These are phyloP conservation scores for Puccinia polysora DNA, from an alignment of 1,284 basidiomycete species.

Conservation along the genomic window DNA sequence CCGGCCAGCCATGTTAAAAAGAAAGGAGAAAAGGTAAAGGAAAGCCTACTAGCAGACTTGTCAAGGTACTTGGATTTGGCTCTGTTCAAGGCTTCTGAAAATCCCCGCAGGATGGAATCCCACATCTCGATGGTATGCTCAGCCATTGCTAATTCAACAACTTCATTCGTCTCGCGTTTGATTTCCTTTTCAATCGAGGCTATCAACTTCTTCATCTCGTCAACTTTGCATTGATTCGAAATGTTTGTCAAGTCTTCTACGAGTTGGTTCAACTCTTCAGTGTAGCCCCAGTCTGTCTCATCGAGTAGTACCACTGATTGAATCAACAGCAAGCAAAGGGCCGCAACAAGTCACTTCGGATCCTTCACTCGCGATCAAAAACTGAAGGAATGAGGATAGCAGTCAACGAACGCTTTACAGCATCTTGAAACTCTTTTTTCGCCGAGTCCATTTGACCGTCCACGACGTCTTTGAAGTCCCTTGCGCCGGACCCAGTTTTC, in stretches of 20 bases:
- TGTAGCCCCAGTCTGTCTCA: conserved; percentile 73
- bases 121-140: conserved; percentile 79
- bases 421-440: conserved; percentile 64
- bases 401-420: conserved; percentile 57
- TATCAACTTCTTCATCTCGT: conserved; percentile 98
- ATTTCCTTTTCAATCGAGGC: conserved; percentile 84
- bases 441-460: conserved; percentile 62
- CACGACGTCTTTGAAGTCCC: conserved; percentile 81
- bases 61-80: conserved; percentile 72
- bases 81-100: conserved; percentile 66
- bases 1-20: background rate
- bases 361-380: background rate
- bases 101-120: conserved; percentile 74
- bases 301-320: conserved; percentile 59
- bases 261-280: conserved; percentile 72
- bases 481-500: conserved; percentile 66
- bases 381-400: background rate
- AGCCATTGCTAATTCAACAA: conserved; percentile 77
- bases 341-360: background rate
- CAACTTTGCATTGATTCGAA: conserved; percentile 81
- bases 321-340: background rate
- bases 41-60: conserved; percentile 77
- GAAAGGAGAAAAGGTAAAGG: background rate
- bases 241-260: conserved; percentile 73
- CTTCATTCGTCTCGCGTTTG: conserved; percentile 82